Base-by-base conservation (phyloP, 805 yeast genomes). In the Candida odintsovae region DNA sequence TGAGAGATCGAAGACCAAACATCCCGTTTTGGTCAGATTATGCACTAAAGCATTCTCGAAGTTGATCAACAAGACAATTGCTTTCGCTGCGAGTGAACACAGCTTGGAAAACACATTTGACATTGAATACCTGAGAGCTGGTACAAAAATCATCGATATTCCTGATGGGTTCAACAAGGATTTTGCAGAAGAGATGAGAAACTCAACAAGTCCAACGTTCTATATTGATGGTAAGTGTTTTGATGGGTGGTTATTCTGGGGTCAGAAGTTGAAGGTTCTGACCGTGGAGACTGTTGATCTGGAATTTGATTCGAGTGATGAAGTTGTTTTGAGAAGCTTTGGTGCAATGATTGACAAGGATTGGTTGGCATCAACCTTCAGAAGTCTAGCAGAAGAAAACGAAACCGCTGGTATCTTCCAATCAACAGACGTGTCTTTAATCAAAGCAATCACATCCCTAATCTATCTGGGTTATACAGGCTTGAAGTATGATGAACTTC, bases 171-270 rank as follows among this genome's bases (percentile, higher is more conserved):
- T 71, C 54, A 60, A 59, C 3, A 63, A 64, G 0, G 51, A 48
- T 2, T 85, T 83, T 69, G 60, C 64, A 38, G 47, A 57, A 6
- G 94, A 86, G 53, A 66, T 84, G 69, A 56, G 59, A 11, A 77
- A 78, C 50, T 63, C 68, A 13, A 62, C 67, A 0, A 46, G 63
- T 20, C 85, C 86, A 1, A 53, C 52, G 1, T 82, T 70, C 52
- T 88, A 66, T 56, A 70, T 83, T 52, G 90, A 84, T 56, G 73
- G 74, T 26, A 76, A 74, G 44, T 67, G 75, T 3, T 72, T 69
- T 56, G 66, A 69, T 9, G 94, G 95, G 0, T 85, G 90, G 80
- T 63, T 86, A 9, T 83, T 84, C 43, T 88, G 96, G 96, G 86
- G 82, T 13, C 64, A 77, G 18, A 53, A 66, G 0, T 57, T 83